These are phyloP conservation scores for Niebla homalea DNA, from an alignment of 495 filamentous ascomycete species.

Conservation along the genomic window DNA sequence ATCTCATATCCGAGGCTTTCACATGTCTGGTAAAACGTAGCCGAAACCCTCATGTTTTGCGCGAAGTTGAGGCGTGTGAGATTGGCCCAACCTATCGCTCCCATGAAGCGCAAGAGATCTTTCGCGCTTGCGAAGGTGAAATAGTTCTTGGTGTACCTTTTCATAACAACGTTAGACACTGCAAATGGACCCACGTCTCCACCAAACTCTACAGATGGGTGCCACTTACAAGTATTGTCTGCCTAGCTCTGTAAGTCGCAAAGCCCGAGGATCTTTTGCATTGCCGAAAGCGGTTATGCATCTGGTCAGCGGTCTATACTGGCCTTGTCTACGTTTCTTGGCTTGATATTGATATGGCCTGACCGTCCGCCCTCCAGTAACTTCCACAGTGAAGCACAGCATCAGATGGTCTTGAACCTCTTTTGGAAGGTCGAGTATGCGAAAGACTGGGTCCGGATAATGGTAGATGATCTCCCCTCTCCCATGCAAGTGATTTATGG, in stretches of 20 bases:
- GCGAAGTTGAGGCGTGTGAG: neutral
- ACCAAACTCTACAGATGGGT: neutral
- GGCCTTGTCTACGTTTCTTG: neutral
- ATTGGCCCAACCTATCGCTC: constrained; percentile 6
- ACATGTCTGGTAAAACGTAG: neutral
- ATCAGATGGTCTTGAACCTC: neutral
- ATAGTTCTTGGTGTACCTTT: constrained; percentile 6
- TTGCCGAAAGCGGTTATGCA: constrained; percentile 3
- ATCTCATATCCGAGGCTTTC: too few species aligned
- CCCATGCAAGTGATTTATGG: neutral
- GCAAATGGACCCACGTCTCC: neutral
- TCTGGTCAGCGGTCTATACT: constrained; percentile 2
- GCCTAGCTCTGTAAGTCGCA: neutral
- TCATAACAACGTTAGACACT: neutral
- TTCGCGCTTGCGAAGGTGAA: constrained; percentile 7
- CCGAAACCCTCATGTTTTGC: neutral
- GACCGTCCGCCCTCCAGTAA: neutral
- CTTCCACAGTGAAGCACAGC: neutral
- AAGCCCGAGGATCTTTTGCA: neutral
- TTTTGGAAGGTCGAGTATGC: neutral
- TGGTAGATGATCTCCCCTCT: constrained; percentile 2
- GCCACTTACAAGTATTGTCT: constrained; percentile 4
- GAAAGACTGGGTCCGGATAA: neutral
- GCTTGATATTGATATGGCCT: neutral
- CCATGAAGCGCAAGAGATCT: constrained; percentile 7